Evolutionary conservation across 228 moss, liverwort and hornwort species (phyloP), one percentile per base, ranked within the genome.

Genomic region (Sphagnum fallax): DNA sequence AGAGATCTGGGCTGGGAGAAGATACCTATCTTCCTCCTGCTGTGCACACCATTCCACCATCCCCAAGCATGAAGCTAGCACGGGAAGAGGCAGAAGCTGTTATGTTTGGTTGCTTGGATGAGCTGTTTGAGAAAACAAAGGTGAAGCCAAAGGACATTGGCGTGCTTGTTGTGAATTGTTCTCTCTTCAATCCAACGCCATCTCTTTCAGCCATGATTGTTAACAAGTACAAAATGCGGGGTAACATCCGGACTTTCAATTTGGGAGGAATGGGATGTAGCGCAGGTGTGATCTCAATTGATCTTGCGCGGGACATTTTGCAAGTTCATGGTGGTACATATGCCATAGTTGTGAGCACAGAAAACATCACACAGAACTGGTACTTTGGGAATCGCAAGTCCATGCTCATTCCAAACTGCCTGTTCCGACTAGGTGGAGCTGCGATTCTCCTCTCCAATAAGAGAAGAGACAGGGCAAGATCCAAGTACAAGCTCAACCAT

Each of bases 181-280:
- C 58, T 32, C 69, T 69, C 48, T 69, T 69, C 69, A 69, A 69
- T 15, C 69, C 69, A 4, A 69, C 69, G 5, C 69, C 69, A 7
- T 69, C 69, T 32, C 69, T 69, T 4, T 69, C 69, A 14, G 69
- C 69, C 9, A 69, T 69, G 69, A 69, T 69, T 69, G 69, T 69
- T 57, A 69, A 69, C 49, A 69, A 69, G 60, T 69, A 58, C 15
- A 11, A 69, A 49, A 69, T 69, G 69, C 57, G 69, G 58, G 69
- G 69, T 14, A 69, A 69, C 60, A 59, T 69, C 15, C 69, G 69
- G 48, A 69, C 69, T 6, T 69, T 47, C 59, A 69, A 69, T 10
- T 47, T 69, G 47, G 69, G 69, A 50, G 69, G 69, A 10, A 69
- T 69, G 69, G 69, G 69, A 51, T 69, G 69, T n/a, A 69, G 69